phyloP scores from a whole-genome alignment of 2,329 filamentous ascomycete genomes.

The Ciborinia camelliae region DNA sequence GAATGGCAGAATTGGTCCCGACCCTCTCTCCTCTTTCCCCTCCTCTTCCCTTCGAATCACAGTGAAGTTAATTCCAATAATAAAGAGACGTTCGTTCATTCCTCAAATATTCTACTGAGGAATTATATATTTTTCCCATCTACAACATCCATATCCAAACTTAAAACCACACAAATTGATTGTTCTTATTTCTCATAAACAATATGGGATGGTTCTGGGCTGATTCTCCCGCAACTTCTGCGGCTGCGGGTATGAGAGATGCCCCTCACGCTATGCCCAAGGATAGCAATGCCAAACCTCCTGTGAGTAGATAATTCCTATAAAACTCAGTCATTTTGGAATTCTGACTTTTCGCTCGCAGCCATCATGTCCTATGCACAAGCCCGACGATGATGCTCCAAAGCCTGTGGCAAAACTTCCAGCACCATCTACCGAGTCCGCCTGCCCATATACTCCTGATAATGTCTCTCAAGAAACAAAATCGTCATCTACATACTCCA shows the following conservation, averaged over 20 bases:
- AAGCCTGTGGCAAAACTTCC: slow-evolving; percentile 31
- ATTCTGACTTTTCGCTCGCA: slow-evolving; percentile 35
- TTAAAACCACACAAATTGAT: not conserved
- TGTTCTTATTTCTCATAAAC: not conserved
- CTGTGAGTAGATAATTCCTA: slow-evolving; percentile 26
- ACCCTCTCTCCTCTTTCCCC: slow-evolving; percentile 7
- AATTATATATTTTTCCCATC: not conserved
- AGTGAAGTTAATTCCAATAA: slow-evolving; percentile 13
- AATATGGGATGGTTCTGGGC: slow-evolving; percentile 38
- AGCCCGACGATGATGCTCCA: slow-evolving; percentile 38
- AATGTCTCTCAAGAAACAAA: slow-evolving; percentile 24
- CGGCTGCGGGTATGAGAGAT: slow-evolving; percentile 27
- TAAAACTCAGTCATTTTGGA: slow-evolving; percentile 20
- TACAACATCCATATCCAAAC: not conserved
- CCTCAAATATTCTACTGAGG: not conserved
- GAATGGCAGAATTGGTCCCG: not conserved
- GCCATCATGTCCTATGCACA: slow-evolving; percentile 70
- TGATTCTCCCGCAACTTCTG: slow-evolving; percentile 27
- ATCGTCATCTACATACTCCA: slow-evolving; percentile 54
- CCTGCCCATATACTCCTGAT: slow-evolving; percentile 37
- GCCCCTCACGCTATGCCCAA: slow-evolving; percentile 29
- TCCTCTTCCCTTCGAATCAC: slow-evolving; percentile 4
- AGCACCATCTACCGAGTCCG: slow-evolving; percentile 34
- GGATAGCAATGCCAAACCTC: slow-evolving; percentile 28
- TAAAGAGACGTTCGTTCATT: not conserved